Evolutionary conservation across 352 stramenopile genomes (phyloP).

Genomic region (Globisporangium heterothallicum): DNA sequence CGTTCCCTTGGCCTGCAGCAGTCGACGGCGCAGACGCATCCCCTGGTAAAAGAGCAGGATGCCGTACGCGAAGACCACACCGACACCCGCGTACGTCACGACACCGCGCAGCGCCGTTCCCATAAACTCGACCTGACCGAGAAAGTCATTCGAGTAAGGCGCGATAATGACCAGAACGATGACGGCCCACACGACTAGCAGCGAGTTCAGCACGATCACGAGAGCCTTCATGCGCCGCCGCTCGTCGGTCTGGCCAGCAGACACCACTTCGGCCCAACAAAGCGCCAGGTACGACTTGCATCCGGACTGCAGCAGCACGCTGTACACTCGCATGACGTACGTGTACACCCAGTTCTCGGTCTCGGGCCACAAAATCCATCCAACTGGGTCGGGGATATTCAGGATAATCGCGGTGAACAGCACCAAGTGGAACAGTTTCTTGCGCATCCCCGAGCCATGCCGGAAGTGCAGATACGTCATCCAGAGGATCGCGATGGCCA

Average conservation of each 20-base stretch:
- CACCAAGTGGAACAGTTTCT: conserved; percentile 70
- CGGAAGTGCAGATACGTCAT: conserved; percentile 60
- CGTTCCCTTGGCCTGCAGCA: conserved; percentile 65
- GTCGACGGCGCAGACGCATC: conserved; percentile 59
- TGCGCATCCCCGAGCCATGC: conserved; percentile 39
- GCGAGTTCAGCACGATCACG: conserved; percentile 50
- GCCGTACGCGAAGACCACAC: conserved; percentile 60
- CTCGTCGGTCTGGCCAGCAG: conserved; percentile 54
- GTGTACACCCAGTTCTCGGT: conserved; percentile 55
- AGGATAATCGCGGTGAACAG: conserved; percentile 59
- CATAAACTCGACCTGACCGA: conserved; percentile 68
- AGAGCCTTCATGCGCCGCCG: conserved; percentile 45
- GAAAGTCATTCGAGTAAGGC: conserved; percentile 44
- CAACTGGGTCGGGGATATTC: conserved; percentile 56
- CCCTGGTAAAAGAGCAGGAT: conserved; percentile 69
- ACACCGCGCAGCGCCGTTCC: conserved; percentile 36
- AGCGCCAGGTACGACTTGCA: conserved; percentile 82
- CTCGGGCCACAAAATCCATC: conserved; percentile 56
- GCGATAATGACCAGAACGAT: conserved; percentile 46
- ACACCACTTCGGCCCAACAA: conserved; percentile 78
- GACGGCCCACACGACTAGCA: conserved; percentile 58
- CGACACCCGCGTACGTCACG: conserved; percentile 53
- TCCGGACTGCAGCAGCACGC: conserved; percentile 61
- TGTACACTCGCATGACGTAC: conserved; percentile 64
- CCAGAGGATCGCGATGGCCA: conserved; percentile 55